These are phyloP conservation scores for Lentinula detonsa DNA, from an alignment of 768 basidiomycete species.

Conservation along the genomic window DNA sequence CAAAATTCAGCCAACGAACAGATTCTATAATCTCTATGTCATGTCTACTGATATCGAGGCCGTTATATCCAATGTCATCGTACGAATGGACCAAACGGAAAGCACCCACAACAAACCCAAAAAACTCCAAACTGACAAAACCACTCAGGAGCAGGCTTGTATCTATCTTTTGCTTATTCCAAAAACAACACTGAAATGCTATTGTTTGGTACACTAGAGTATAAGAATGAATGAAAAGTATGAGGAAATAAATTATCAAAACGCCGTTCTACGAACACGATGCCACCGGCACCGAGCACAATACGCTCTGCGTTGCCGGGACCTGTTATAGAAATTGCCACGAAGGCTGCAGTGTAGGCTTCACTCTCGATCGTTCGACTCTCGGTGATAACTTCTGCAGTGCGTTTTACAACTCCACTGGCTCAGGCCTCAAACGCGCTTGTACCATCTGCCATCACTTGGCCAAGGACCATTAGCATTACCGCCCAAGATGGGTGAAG, in stretches of 20 bases:
- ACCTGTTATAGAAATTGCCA: constrained; percentile 13
- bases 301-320: constrained; percentile 9
- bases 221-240: constrained; percentile 5
- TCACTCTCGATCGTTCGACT: constrained; percentile 6
- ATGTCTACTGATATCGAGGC: background rate
- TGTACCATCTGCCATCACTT: constrained; percentile 10
- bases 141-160: background rate
- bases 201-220: background rate
- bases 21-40: background rate
- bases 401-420: constrained; percentile 2
- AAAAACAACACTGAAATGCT: background rate
- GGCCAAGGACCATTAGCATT: constrained; percentile 10
- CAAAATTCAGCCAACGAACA: background rate
- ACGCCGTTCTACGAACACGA: constrained; percentile 6
- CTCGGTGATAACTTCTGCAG: constrained; percentile 2
- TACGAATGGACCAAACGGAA: background rate
- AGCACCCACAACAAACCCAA: background rate
- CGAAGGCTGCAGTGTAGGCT: constrained; percentile 5
- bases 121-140: background rate
- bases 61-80: background rate
- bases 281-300: background rate
- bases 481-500: constrained; percentile 9
- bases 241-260: constrained; percentile 4
- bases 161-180: background rate
- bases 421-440: background rate